Percentiles rank a stretch among this genome's conserved stretches.
Evolutionary conservation across 1,284 basidiomycete species (phyloP).

Genomic region (Ganoderma sp.): DNA sequence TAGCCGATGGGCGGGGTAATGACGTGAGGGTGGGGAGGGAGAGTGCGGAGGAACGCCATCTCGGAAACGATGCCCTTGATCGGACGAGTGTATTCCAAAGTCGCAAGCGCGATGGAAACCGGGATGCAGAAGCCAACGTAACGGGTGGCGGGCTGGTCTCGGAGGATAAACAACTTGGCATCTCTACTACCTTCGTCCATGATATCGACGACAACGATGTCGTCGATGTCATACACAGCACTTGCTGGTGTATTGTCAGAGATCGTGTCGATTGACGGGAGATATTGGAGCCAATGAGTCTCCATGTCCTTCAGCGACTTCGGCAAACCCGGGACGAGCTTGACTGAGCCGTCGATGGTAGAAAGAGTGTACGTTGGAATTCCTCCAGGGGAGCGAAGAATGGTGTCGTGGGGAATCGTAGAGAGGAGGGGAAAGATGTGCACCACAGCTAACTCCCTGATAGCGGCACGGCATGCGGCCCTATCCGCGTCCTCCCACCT

Average conservation of each 20-base stretch:
- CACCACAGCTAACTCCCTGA: too few relatives aligned
- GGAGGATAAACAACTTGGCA: background rate
- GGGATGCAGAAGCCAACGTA: background rate
- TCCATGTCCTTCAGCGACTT: background rate
- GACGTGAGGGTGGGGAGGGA: constrained; percentile 1
- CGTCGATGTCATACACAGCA: background rate
- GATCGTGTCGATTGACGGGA: background rate
- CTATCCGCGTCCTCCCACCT: background rate
- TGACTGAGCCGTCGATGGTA: too few relatives aligned
- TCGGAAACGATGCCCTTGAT: background rate
- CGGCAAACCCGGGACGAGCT: too few relatives aligned
- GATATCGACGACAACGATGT: background rate
- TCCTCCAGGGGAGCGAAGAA: too few relatives aligned
- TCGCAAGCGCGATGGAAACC: background rate
- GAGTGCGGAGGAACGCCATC: background rate
- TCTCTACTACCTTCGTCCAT: constrained; percentile 5
- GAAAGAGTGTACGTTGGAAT: too few relatives aligned
- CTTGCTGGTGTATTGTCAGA: background rate
- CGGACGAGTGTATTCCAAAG: background rate
- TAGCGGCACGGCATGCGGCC: background rate
- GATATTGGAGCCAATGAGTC: background rate
- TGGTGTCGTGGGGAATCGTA: too few relatives aligned
- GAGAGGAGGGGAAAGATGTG: too few relatives aligned
- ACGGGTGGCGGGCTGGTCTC: background rate
- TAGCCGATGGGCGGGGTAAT: background rate